These are phyloP conservation scores for Penicillium steckii DNA, from an alignment of 495 filamentous ascomycete species.

Conservation along the genomic window DNA sequence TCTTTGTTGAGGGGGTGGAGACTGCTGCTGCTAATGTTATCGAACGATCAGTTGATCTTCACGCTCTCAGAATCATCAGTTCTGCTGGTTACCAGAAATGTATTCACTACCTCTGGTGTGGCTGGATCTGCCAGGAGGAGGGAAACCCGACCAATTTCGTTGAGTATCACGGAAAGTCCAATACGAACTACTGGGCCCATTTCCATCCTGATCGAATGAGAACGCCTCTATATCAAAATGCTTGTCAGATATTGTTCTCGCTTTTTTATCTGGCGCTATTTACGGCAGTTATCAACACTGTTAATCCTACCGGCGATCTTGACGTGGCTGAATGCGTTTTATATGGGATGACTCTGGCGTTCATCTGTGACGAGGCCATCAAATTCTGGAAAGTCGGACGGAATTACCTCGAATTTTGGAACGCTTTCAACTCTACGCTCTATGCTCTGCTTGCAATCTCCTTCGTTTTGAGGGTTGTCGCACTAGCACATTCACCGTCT, in stretches of 20 bases:
- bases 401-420: conserved; percentile 92
- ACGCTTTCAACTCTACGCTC: conserved; percentile 82
- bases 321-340: conserved; percentile 83
- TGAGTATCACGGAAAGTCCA: conserved; percentile 73
- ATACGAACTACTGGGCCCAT: conserved; percentile 72
- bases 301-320: conserved; percentile 75
- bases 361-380: conserved; percentile 78
- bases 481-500: conserved; percentile 58
- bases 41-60: conserved; percentile 89
- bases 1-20: conserved; percentile 67
- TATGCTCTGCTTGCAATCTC: conserved; percentile 76
- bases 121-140: conserved; percentile 95
- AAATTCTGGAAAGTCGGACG: conserved; percentile 93
- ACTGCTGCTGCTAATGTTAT: conserved; percentile 80
- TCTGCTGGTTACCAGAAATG: conserved; percentile 95
- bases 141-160: conserved; percentile 83
- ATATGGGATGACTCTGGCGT: conserved; percentile 90
- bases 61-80: conserved; percentile 82
- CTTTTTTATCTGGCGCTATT: conserved; percentile 81
- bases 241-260: conserved; percentile 80
- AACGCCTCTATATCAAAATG: conserved; percentile 87
- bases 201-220: conserved; percentile 94
- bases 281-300: conserved; percentile 87
- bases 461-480: conserved; percentile 74
- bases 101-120: conserved; percentile 86